These are phyloP conservation scores for Dendrobium nobile DNA, from an alignment of 106 monocot species.

Conservation along the genomic window DNA sequence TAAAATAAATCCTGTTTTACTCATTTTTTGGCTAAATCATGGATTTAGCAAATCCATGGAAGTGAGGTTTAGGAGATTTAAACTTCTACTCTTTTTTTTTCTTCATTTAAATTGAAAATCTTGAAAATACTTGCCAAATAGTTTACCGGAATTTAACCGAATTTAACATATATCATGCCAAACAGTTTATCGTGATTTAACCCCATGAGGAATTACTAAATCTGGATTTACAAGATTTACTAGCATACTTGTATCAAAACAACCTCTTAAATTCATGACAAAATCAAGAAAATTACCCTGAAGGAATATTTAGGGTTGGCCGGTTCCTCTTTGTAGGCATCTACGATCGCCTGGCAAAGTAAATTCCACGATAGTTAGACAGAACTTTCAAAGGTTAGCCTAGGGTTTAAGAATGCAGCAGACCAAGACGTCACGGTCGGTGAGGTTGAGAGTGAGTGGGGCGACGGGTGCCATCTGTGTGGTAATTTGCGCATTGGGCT, in stretches of 20 bases:
- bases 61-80: no score
- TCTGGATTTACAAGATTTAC: no score
- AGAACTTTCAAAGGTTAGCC: not conserved
- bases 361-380: constrained; percentile 8
- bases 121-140: no score
- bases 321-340: constrained; percentile 85
- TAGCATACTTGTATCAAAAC: no score
- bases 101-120: no score
- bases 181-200: no score
- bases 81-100: no score
- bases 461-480: constrained; percentile 97
- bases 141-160: no score
- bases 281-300: constrained; percentile 38
- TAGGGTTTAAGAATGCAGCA: not conserved
- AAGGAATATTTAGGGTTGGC: constrained; percentile 83
- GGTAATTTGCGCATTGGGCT: constrained; percentile 39
- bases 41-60: not conserved
- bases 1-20: no score
- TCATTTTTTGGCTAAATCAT: no score
- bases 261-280: not conserved
- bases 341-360: constrained; percentile 60
- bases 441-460: constrained; percentile 50
- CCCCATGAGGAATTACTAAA: no score
- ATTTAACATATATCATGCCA: no score
- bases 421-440: constrained; percentile 84